These are phyloP conservation scores for Biscutella laevigata DNA, from an alignment of 441 rosid genomes.

Conservation along the genomic window DNA sequence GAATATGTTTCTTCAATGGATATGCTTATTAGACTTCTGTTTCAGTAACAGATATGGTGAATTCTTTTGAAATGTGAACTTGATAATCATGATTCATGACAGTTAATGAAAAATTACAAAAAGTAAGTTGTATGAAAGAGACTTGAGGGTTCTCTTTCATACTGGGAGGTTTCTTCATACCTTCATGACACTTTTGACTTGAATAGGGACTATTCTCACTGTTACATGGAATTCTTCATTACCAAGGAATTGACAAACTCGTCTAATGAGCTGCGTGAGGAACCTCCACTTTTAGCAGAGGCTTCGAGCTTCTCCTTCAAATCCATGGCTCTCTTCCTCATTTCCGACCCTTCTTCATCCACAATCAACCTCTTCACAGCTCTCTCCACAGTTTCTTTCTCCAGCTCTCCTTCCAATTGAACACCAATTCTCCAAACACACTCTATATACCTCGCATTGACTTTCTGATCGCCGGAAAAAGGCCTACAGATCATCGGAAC, in stretches of 20 bases:
- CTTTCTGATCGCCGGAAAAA: constrained; percentile 21
- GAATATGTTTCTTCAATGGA: neutral
- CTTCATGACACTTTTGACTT: neutral
- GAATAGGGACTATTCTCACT: neutral
- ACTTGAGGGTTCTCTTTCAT: neutral
- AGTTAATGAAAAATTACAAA: neutral
- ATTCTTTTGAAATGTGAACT: neutral
- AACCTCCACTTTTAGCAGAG: constrained; percentile 20
- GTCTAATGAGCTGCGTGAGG: constrained; percentile 19
- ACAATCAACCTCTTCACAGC: constrained; percentile 30
- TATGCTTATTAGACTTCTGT: neutral
- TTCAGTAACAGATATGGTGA: neutral
- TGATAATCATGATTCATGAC: neutral
- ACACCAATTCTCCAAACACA: constrained; percentile 35
- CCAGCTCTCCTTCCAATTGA: constrained; percentile 20
- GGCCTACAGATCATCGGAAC: constrained; percentile 34
- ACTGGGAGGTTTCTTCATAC: neutral
- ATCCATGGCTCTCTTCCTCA: constrained; percentile 20
- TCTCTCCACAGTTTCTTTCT: constrained; percentile 22
- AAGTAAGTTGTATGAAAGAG: neutral
- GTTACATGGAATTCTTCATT: neutral
- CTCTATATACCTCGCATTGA: constrained; percentile 25
- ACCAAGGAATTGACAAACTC: constrained; percentile 15
- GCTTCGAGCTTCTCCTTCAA: constrained; percentile 19
- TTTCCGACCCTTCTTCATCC: constrained; percentile 27